Conservation (phyloP, 495 filamentous ascomycete species). For the Chaetomium fimeti region DNA sequence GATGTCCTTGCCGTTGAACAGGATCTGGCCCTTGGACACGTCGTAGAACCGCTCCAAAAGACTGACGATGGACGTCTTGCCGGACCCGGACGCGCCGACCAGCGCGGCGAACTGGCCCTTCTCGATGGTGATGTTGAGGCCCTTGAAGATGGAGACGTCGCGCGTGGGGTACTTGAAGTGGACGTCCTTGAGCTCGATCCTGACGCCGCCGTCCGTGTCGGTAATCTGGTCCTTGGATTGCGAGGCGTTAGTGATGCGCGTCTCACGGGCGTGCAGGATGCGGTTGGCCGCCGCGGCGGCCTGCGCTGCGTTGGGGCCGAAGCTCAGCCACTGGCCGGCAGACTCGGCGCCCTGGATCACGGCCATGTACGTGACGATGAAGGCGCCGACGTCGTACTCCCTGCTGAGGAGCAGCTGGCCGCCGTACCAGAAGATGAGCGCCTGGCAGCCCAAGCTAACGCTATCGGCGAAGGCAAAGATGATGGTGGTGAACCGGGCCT, state of each 20-base stretch:
- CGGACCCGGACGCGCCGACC: constrained; percentile 69
- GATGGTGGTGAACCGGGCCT: constrained; percentile 45
- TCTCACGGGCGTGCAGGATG: constrained; percentile 46
- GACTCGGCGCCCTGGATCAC: constrained; percentile 49
- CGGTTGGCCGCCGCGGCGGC: constrained; percentile 47
- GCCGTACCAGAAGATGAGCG: constrained; percentile 54
- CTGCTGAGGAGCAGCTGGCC: constrained; percentile 39
- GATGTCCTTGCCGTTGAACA: constrained; percentile 53
- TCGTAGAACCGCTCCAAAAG: constrained; percentile 66
- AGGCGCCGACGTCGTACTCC: constrained; percentile 42
- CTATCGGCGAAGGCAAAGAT: constrained; percentile 49
- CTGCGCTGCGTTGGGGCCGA: constrained; percentile 52
- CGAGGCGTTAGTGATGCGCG: constrained; percentile 29
- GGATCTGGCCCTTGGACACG: constrained; percentile 51
- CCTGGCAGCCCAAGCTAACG: constrained; percentile 44
- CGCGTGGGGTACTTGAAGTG: constrained; percentile 60
- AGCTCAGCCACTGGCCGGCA: constrained; percentile 48
- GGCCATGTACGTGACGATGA: constrained; percentile 50
- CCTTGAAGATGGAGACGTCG: constrained; percentile 51
- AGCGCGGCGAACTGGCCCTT: constrained; percentile 67
- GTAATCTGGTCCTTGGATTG: constrained; percentile 29
- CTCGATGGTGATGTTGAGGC: constrained; percentile 56
- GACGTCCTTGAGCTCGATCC: constrained; percentile 57
- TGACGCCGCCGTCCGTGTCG: constrained; percentile 46
- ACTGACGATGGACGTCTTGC: constrained; percentile 67